Conservation (phyloP, 2,329 filamentous ascomycete species). For the Phialophora expanda region DNA sequence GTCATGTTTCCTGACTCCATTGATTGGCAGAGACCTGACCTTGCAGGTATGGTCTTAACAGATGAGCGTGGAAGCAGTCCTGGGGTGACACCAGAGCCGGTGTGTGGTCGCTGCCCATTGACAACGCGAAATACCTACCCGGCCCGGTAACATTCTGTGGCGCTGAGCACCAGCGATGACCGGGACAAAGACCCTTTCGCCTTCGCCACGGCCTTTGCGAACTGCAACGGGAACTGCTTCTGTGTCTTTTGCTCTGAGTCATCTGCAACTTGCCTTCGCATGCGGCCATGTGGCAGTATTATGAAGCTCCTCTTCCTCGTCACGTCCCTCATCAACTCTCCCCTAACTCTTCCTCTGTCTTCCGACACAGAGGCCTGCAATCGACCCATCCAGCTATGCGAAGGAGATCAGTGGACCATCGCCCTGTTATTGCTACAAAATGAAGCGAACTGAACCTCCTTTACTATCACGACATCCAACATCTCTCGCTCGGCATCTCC, state of each 20-base stretch:
- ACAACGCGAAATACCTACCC: conserved; percentile 51
- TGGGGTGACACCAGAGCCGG: conserved; percentile 52
- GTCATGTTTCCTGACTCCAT: conserved; percentile 25
- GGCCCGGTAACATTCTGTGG: conserved; percentile 44
- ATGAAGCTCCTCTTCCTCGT: conserved; percentile 41
- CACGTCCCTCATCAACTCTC: too few relatives aligned
- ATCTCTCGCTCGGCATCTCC: too few relatives aligned
- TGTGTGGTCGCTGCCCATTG: conserved; percentile 46
- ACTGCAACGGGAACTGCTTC: conserved; percentile 47
- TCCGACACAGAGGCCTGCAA: too few relatives aligned
- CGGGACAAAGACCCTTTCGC: conserved; percentile 47
- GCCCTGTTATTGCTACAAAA: too few relatives aligned
- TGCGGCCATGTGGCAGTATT: conserved; percentile 44
- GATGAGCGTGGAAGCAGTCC: conserved; percentile 41
- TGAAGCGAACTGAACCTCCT: too few relatives aligned
- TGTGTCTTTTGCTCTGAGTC: conserved; percentile 43
- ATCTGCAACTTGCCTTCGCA: conserved; percentile 41
- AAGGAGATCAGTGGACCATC: too few relatives aligned
- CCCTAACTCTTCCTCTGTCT: too few relatives aligned
- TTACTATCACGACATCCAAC: too few relatives aligned
- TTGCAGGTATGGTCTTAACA: conserved; percentile 31
- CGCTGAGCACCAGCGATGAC: conserved; percentile 31
- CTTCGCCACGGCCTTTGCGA: conserved; percentile 49
- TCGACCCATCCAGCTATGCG: too few relatives aligned
- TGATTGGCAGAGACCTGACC: conserved; percentile 27